Evolutionary conservation across 2,329 filamentous ascomycete genomes (phyloP).

Genomic region (Setomelanomma holmii): DNA sequence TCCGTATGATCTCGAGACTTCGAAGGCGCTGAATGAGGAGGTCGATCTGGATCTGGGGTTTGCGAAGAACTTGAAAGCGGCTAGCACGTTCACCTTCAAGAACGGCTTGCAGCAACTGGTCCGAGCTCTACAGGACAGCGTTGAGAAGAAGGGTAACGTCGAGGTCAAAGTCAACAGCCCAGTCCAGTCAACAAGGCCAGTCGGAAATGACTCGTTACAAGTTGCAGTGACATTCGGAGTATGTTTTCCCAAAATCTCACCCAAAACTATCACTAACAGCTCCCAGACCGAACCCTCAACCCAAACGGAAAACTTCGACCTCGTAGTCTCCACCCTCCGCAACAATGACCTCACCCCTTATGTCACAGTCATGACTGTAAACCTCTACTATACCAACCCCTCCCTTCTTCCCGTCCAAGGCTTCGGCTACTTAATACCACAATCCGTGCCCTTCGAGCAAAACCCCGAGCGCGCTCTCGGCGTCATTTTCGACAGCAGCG

Average conservation of each 20-base stretch:
- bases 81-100: constrained; percentile 54
- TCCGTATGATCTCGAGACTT: constrained; percentile 29
- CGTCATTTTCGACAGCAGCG: constrained; percentile 88
- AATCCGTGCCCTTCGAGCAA: constrained; percentile 70
- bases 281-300: constrained; percentile 17
- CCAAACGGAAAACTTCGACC: constrained; percentile 33
- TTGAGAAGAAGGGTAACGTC: constrained; percentile 50
- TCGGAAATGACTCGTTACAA: constrained; percentile 13
- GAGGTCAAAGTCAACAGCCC: constrained; percentile 48
- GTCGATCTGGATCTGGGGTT: constrained; percentile 45
- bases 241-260: constrained; percentile 6
- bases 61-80: constrained; percentile 37
- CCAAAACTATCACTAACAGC: constrained; percentile 12
- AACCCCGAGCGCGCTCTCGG: constrained; percentile 87
- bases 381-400: constrained; percentile 78
- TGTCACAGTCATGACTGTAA: constrained; percentile 89
- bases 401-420: constrained; percentile 71
- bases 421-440: constrained; percentile 92
- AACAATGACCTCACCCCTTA: constrained; percentile 63
- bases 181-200: constrained; percentile 26
- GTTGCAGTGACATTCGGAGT: constrained; percentile 37
- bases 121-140: constrained; percentile 42
- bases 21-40: constrained; percentile 41
- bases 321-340: constrained; percentile 41
- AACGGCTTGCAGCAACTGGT: constrained; percentile 53